These are phyloP conservation scores for Chlamydomonas schloesseri DNA, from an alignment of 139 green algal species.

Conservation along the genomic window DNA sequence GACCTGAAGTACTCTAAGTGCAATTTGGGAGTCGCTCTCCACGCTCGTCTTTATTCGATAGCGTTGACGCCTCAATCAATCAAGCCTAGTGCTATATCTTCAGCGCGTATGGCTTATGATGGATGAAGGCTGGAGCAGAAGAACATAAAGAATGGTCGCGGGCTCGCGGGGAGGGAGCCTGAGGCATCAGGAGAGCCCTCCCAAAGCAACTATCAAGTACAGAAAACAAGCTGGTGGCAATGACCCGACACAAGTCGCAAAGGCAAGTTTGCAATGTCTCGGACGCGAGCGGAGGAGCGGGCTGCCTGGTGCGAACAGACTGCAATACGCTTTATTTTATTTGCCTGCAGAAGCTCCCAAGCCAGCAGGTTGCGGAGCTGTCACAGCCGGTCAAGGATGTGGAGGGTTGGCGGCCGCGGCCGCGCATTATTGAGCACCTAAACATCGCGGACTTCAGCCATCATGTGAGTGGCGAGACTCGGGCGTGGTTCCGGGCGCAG, in stretches of 20 bases:
- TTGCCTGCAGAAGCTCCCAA: conserved; percentile 63
- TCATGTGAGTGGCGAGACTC: conserved; percentile 51
- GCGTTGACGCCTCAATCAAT: no score
- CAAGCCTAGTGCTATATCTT: no score
- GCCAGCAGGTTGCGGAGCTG: conserved; percentile 65
- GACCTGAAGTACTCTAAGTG: no score
- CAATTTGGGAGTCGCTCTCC: no score
- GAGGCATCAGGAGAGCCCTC: conserved; percentile 28
- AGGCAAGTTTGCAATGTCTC: conserved; percentile 47
- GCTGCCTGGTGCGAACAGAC: not conserved
- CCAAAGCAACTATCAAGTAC: conserved; percentile 64
- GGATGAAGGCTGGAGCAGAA: not conserved
- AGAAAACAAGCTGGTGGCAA: conserved; percentile 64
- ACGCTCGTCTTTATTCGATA: no score
- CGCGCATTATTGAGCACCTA: conserved; percentile 78
- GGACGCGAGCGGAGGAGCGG: not conserved
- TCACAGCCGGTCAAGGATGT: conserved; percentile 38
- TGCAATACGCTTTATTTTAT: not conserved
- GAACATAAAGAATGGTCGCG: conserved; percentile 6
- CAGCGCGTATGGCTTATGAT: not conserved
- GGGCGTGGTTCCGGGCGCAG: no score
- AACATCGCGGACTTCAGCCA: conserved; percentile 80
- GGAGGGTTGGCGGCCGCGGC: conserved; percentile 69
- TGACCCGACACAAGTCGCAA: conserved; percentile 51
- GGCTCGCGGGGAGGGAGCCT: conserved; percentile 6